Percentiles rank a stretch among this genome's conserved stretches.
Evolutionary conservation across 1,284 basidiomycete genomes (phyloP).

Genomic region (Sporisorium scitamineum): DNA sequence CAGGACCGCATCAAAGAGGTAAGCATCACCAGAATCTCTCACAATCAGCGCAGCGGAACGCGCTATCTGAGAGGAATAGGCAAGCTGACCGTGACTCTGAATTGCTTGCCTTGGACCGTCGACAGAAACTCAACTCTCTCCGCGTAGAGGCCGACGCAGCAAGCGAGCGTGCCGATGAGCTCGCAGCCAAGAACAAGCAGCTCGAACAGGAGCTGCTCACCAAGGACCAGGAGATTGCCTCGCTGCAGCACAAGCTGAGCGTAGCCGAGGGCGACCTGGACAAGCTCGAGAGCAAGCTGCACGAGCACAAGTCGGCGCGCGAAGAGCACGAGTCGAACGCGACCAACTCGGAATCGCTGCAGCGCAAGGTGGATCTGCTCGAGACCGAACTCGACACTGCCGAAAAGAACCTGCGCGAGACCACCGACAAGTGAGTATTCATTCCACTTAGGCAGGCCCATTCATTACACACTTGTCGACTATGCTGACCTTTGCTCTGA

Average conservation of each 20-base stretch:
- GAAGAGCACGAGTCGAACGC: constrained; percentile 82
- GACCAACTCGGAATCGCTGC: constrained; percentile 80
- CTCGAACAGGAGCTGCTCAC: constrained; percentile 82
- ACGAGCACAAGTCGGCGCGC: constrained; percentile 78
- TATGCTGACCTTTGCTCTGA: constrained; percentile 5
- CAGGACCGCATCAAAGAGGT: constrained; percentile 75
- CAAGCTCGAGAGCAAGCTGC: constrained; percentile 80
- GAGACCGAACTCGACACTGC: constrained; percentile 95
- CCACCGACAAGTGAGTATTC: constrained; percentile 88
- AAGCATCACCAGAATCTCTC: constrained; percentile 27
- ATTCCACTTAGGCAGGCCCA: background rate
- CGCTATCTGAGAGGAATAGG: background rate
- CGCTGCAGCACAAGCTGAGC: constrained; percentile 81
- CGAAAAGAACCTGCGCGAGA: constrained; percentile 97
- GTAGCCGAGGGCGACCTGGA: constrained; percentile 82
- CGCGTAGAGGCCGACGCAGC: constrained; percentile 89
- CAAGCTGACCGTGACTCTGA: background rate
- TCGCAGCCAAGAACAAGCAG: constrained; percentile 69
- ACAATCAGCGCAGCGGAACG: background rate
- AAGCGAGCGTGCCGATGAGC: constrained; percentile 67
- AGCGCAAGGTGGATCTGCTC: constrained; percentile 87
- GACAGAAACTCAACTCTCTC: constrained; percentile 75
- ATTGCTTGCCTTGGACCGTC: background rate
- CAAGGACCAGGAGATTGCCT: constrained; percentile 89
- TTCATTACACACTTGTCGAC: too few relatives aligned